Evolutionary conservation across 2,329 filamentous ascomycete species (phyloP).

Genomic region (Aspergillus sp.): DNA sequence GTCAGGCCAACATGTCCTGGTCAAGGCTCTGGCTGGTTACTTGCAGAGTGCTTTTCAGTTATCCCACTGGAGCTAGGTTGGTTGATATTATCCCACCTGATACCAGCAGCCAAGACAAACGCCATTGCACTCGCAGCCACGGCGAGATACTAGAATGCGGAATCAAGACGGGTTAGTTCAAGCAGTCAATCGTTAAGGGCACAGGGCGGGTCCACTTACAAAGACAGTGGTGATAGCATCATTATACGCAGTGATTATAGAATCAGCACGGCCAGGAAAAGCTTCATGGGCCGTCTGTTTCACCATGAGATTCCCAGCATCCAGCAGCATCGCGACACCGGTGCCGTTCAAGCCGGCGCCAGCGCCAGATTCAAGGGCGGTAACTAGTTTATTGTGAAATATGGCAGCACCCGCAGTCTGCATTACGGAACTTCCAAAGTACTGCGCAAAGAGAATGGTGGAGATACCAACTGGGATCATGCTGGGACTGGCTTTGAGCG

Average conservation of each 20-base stretch:
- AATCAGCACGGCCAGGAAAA: constrained; percentile 3
- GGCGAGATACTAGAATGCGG: constrained; percentile 1
- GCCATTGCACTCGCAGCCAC: constrained; percentile 6
- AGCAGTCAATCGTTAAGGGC: too few relatives aligned
- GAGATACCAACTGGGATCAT: constrained; percentile 9
- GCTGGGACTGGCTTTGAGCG: constrained; percentile 5
- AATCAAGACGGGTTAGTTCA: not conserved
- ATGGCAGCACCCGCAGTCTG: constrained; percentile 11
- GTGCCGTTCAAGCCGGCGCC: not conserved
- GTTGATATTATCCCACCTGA: not conserved
- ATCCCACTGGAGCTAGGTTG: not conserved
- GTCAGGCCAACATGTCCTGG: not conserved
- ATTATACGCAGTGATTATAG: constrained; percentile 9
- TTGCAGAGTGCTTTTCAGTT: not conserved
- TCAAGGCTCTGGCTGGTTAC: not conserved
- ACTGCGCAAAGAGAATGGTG: constrained; percentile 12
- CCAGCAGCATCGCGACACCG: not conserved
- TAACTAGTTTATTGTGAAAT: constrained; percentile 8
- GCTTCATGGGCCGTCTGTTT: not conserved
- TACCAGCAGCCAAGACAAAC: constrained; percentile 4
- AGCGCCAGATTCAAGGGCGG: not conserved
- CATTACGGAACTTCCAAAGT: constrained; percentile 14
- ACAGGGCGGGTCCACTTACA: constrained; percentile 2
- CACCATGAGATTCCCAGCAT: not conserved
- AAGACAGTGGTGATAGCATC: constrained; percentile 8